Evolutionary conservation across 352 stramenopile genomes (phyloP).

Genomic region (Blastocystis sp.): DNA sequence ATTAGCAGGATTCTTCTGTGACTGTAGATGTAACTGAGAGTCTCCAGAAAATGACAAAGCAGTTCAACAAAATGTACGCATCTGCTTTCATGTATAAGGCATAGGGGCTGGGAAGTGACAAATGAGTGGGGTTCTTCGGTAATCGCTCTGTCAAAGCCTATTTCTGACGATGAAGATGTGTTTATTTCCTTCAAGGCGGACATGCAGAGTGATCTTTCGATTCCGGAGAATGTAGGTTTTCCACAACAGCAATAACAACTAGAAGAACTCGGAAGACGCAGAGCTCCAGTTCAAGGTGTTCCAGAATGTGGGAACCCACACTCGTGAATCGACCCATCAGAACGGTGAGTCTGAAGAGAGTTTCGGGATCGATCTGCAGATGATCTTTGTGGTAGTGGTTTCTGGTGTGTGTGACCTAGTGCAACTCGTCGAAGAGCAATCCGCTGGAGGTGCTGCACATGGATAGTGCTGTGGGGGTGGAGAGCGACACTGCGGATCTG

Average conservation of each 20-base stretch:
- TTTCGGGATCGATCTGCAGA: slow-evolving; percentile 54
- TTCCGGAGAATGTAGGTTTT: slow-evolving; percentile 27
- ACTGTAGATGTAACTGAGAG: slow-evolving; percentile 41
- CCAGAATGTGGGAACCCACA: slow-evolving; percentile 54
- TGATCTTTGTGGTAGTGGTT: slow-evolving; percentile 47
- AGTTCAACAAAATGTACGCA: slow-evolving; percentile 60
- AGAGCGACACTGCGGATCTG: not conserved
- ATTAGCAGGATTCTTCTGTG: not conserved
- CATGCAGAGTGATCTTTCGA: slow-evolving; percentile 57
- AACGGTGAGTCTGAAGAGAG: not conserved
- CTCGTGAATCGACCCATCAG: not conserved
- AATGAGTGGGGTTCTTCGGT: slow-evolving; percentile 47
- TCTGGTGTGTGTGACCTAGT: not conserved
- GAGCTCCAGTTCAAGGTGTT: slow-evolving; percentile 61
- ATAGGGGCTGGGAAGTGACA: slow-evolving; percentile 58
- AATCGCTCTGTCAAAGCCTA: slow-evolving; percentile 31
- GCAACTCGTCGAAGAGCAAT: slow-evolving; percentile 22
- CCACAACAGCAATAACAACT: not conserved
- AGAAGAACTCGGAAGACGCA: slow-evolving; percentile 35
- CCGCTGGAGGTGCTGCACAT: slow-evolving; percentile 54
- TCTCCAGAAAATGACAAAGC: slow-evolving; percentile 56
- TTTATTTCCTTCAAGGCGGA: slow-evolving; percentile 60
- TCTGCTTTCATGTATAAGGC: not conserved
- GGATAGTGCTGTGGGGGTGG: slow-evolving; percentile 42
- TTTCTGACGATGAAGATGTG: slow-evolving; percentile 55